A percentile compares a stretch with the other conserved stretches of the same genome.
phyloP scores from a whole-genome alignment of 177 flowering plant genomes.

The Vitis hybrid region DNA sequence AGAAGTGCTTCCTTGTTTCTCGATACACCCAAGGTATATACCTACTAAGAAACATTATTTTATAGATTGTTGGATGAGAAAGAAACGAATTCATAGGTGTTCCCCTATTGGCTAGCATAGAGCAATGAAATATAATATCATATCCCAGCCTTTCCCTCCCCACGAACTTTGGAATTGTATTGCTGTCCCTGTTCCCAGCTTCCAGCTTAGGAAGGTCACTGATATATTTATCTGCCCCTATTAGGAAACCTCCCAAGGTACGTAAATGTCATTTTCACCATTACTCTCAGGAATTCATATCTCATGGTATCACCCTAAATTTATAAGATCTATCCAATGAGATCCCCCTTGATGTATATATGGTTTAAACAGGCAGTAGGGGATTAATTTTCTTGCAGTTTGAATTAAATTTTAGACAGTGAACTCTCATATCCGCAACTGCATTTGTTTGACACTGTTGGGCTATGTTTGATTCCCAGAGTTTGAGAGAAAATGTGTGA shows the following conservation, averaged over 20 bases:
- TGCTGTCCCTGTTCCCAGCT: background rate
- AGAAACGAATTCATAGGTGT: background rate
- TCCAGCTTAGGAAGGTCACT: slow-evolving; percentile 3
- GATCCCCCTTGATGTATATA: no score
- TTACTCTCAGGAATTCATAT: no score
- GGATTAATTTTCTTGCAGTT: no score
- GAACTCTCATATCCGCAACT: no score
- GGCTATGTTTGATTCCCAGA: no score
- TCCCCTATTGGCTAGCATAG: background rate
- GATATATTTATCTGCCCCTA: background rate
- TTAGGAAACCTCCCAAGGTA: background rate
- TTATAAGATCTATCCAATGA: no score
- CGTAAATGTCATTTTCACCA: background rate
- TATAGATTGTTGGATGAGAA: no score
- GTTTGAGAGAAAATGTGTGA: no score
- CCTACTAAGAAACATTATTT: background rate
- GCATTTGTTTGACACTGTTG: no score
- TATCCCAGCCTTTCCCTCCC: background rate
- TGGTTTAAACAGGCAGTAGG: no score
- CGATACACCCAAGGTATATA: background rate
- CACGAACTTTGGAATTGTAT: background rate
- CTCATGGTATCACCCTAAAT: no score
- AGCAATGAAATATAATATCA: background rate
- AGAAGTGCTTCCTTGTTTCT: background rate
- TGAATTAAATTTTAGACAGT: no score